phyloP scores from a whole-genome alignment of 2,329 filamentous ascomycete species.

The Mycogone perniciosa region DNA sequence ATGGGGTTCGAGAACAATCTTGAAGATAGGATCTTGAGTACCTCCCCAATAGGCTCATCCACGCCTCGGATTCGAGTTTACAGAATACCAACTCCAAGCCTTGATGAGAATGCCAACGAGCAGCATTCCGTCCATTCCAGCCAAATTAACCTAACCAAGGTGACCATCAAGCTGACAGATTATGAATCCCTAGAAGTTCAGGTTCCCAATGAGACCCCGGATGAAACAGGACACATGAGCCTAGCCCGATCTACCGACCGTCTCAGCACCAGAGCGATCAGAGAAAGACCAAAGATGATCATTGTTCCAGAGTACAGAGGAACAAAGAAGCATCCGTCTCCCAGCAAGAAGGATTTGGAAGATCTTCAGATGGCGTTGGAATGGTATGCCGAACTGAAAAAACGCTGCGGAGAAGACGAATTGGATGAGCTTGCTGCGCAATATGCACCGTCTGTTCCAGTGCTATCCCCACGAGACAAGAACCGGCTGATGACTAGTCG shows the following conservation, averaged over 20 bases:
- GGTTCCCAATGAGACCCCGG: neutral
- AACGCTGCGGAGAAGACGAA: constrained; percentile 16
- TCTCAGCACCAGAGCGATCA: neutral
- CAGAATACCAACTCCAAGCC: constrained; percentile 12
- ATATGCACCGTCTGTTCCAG: constrained; percentile 11
- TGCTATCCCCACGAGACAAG: constrained; percentile 21
- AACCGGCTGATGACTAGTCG: constrained; percentile 21
- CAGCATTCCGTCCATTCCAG: neutral
- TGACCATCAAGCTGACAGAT: constrained; percentile 5
- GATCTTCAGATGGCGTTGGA: constrained; percentile 31
- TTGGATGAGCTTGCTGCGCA: constrained; percentile 26
- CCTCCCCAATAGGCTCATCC: constrained; percentile 31
- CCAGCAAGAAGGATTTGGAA: constrained; percentile 35
- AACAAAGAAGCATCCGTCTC: constrained; percentile 40
- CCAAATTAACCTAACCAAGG: constrained; percentile 4
- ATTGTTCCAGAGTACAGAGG: neutral
- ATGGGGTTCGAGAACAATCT: constrained; percentile 32
- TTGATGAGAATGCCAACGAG: constrained; percentile 1
- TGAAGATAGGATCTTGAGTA: constrained; percentile 32
- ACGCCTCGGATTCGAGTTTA: constrained; percentile 29
- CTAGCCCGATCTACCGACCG: neutral
- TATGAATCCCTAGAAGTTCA: constrained; percentile 8
- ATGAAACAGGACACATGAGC: neutral
- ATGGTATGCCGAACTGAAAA: constrained; percentile 23
- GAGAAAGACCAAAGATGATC: neutral